Conservation (phyloP, 2,329 filamentous ascomycete species). For the Drechslerella coelobrocha region DNA sequence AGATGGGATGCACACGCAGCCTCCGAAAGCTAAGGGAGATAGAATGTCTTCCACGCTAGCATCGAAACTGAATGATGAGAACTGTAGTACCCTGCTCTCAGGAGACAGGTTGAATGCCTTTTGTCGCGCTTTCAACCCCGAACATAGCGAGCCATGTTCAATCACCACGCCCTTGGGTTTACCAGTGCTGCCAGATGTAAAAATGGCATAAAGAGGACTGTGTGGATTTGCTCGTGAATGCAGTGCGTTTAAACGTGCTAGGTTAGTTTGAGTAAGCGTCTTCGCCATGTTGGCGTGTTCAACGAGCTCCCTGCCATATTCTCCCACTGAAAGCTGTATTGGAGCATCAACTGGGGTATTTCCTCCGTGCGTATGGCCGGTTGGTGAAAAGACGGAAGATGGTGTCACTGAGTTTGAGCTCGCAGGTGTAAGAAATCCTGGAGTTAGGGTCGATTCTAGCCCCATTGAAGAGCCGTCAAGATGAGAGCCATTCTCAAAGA, state of each 20-base stretch:
- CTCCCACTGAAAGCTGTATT: conserved; percentile 6
- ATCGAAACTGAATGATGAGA: conserved; percentile 61
- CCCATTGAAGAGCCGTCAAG: not conserved
- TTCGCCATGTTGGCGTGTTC: not conserved
- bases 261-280: not conserved
- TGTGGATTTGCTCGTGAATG: conserved; percentile 11
- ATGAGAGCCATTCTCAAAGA: conserved; percentile 1
- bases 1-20: conserved; percentile 62
- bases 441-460: not conserved
- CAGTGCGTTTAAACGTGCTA: conserved; percentile 1
- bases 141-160: conserved; percentile 57
- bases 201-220: conserved; percentile 57
- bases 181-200: conserved; percentile 57
- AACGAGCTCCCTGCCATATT: conserved; percentile 9
- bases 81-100: conserved; percentile 57
- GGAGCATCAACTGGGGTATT: conserved; percentile 8
- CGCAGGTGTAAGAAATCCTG: conserved; percentile 4
- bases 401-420: conserved; percentile 5
- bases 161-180: conserved; percentile 58
- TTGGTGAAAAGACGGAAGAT: conserved; percentile 4
- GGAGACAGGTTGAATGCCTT: conserved; percentile 53
- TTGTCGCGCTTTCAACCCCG: conserved; percentile 55
- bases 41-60: conserved; percentile 59
- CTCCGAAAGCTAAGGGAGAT: conserved; percentile 59
- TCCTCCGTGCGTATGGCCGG: conserved; percentile 8